Conservation (phyloP, 192 early-diverging fungal species). For the Linnemannia zychae region DNA sequence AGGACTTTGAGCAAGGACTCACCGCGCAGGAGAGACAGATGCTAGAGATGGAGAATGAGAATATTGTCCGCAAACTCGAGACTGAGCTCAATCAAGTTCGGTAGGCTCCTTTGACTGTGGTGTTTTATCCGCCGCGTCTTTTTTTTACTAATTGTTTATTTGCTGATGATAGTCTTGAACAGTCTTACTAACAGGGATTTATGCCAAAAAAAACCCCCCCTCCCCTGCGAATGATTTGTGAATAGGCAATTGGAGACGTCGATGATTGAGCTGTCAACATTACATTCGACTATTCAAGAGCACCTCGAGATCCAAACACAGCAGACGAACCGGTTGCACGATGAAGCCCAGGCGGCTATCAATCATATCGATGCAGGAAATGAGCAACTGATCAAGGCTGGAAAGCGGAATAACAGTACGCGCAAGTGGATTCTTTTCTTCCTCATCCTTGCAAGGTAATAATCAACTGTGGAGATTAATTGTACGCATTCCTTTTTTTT, state of each 20-base stretch:
- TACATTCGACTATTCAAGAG: constrained; percentile 78
- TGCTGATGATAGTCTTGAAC: neutral
- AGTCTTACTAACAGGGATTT: neutral
- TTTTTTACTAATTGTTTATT: neutral
- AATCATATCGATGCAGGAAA: constrained; percentile 78
- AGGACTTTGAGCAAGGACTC: constrained; percentile 64
- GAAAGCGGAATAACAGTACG: constrained; percentile 71
- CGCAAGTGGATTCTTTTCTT: constrained; percentile 83
- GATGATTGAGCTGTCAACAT: constrained; percentile 78
- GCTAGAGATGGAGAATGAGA: constrained; percentile 77
- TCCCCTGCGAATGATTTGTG: no score
- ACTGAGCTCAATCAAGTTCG: constrained; percentile 76
- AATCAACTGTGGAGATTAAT: neutral
- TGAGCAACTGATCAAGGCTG: constrained; percentile 71
- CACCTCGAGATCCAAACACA: constrained; percentile 79
- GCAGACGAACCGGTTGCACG: constrained; percentile 80
- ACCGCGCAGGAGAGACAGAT: constrained; percentile 70
- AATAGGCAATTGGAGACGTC: constrained; percentile 74
- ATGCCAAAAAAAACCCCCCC: no score
- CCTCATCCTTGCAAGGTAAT: constrained; percentile 69
- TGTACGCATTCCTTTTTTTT: neutral
- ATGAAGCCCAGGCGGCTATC: constrained; percentile 76
- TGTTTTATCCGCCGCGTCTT: no score
- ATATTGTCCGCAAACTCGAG: constrained; percentile 78
- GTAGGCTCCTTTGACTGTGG: constrained; percentile 25